Percentiles rank a stretch among this genome's conserved stretches.
Evolutionary conservation across 2,329 filamentous ascomycete species (phyloP).

Genomic region (Talaromyces sp.): DNA sequence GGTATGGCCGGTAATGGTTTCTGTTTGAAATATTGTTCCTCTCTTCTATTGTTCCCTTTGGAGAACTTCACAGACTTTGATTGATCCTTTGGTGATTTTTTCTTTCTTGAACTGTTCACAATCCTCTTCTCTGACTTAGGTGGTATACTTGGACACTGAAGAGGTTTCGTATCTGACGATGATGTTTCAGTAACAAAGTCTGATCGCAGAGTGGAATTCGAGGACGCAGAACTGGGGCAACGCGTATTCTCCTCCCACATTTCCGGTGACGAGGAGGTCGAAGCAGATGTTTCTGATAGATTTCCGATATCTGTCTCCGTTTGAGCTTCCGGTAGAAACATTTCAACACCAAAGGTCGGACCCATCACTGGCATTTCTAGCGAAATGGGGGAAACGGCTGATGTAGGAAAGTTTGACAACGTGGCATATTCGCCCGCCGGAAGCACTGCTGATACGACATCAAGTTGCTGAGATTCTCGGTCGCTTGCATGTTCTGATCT

Average conservation of each 20-base stretch:
- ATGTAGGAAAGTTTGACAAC: slow-evolving; percentile 23
- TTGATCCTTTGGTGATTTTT: neutral
- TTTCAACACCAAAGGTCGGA: slow-evolving; percentile 15
- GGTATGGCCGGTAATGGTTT: slow-evolving; percentile 41
- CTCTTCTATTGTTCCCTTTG: neutral
- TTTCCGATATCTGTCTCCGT: neutral
- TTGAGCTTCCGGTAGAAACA: neutral
- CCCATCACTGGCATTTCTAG: slow-evolving; percentile 11
- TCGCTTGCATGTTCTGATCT: neutral
- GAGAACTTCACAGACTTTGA: neutral
- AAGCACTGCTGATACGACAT: neutral
- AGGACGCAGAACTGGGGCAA: slow-evolving; percentile 12
- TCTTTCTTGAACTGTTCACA: slow-evolving; percentile 19
- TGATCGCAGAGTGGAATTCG: slow-evolving; percentile 5
- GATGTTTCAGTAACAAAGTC: neutral
- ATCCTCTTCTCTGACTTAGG: slow-evolving; percentile 26
- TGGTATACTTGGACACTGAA: neutral
- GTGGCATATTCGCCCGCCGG: slow-evolving; percentile 18
- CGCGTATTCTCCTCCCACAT: slow-evolving; percentile 1
- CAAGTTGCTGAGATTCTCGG: slow-evolving; percentile 7
- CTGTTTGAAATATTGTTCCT: slow-evolving; percentile 28
- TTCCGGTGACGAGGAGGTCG: slow-evolving; percentile 22
- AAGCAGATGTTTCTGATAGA: slow-evolving; percentile 21
- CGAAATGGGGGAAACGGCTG: slow-evolving; percentile 22
- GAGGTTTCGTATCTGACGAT: neutral